Base-by-base conservation (phyloP, 2,329 filamentous ascomycete species). In the Xylariaceae sp. region DNA sequence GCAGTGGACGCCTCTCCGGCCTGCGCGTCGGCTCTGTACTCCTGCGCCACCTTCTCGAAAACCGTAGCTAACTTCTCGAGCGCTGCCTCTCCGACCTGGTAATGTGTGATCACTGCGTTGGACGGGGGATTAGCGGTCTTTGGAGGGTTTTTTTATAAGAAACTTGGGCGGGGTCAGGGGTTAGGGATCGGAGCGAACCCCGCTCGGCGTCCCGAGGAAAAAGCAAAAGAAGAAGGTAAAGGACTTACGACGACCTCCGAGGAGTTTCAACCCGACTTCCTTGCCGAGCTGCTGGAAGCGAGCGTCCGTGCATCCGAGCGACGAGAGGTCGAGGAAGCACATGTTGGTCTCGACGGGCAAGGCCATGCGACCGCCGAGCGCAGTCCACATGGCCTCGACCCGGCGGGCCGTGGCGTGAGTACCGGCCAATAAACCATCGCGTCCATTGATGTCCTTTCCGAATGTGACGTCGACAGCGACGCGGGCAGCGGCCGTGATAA, bases 401-500 rank as follows among this genome's bases (percentile, higher is more conserved):
- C 72, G 73, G 66, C 76, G 77, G 1, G 86, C 86, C 32, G 77
- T 80, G 45, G 71, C 72, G 67, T 89, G 85, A 3, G 78, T 79
- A 26, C 72, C 73, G 11, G 69, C 65, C 50, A 89, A 72, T 62
- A 79, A 61, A 0, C 66, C 66, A 3, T 58, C 64, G 31, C 60
- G 59, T 47, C 67, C 68, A 32, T 56, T 55, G 2, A 78, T 73
- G 3, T 77, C 81, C 11, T 67, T 71, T 9, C 83, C 81, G 59
- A 94, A 95, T 0, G 87, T 91, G 68, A 91, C 87, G 60, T 92
- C 85, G 6, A 95, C 80, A 0, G 87, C 88, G 3, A 91, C 85
- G 27, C 87, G 76, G 1, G 89, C 89, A 0, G 89, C 84, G 1
- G 88, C 85, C 4, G 88, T 83, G 11, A 94, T 76, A 1, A 94